Evolutionary conservation across 1,284 basidiomycete species (phyloP).

Genomic region (Apiotrichum siamense): DNA sequence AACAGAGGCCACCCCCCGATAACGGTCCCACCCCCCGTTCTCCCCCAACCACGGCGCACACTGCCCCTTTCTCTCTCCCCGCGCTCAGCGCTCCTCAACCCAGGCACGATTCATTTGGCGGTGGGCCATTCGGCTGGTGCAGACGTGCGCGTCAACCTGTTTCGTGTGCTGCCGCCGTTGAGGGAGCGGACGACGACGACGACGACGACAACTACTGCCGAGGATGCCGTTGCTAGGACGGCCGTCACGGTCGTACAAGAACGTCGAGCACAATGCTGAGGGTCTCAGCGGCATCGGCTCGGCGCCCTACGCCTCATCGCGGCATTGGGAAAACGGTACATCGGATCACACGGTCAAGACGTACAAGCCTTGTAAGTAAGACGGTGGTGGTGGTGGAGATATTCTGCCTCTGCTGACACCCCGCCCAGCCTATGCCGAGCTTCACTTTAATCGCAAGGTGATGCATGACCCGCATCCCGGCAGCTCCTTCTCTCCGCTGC

Average conservation of each 20-base stretch:
- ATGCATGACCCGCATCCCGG: slow-evolving; percentile 35
- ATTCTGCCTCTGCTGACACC: neutral
- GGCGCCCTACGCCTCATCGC: slow-evolving; percentile 15
- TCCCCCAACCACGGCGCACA: neutral
- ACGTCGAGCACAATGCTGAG: slow-evolving; percentile 34
- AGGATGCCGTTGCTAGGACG: slow-evolving; percentile 20
- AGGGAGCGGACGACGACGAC: neutral
- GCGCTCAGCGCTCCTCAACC: no score
- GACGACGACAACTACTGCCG: neutral
- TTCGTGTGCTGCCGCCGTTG: neutral
- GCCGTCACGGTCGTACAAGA: slow-evolving; percentile 41
- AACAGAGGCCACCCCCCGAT: neutral
- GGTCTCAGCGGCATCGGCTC: slow-evolving; percentile 29
- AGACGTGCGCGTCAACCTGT: neutral
- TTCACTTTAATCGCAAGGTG: slow-evolving; percentile 32
- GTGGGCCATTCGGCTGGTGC: no score
- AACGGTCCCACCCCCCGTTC: neutral
- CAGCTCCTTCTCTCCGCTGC: slow-evolving; percentile 35
- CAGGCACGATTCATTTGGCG: no score
- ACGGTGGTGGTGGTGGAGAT: neutral
- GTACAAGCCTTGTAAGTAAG: slow-evolving; percentile 36
- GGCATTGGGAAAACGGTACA: neutral
- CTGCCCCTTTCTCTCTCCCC: no score
- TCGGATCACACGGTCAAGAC: slow-evolving; percentile 37
- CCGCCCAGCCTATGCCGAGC: slow-evolving; percentile 23